Base-by-base conservation (phyloP, 805 yeast genomes). In the Starmerella bombi region DNA sequence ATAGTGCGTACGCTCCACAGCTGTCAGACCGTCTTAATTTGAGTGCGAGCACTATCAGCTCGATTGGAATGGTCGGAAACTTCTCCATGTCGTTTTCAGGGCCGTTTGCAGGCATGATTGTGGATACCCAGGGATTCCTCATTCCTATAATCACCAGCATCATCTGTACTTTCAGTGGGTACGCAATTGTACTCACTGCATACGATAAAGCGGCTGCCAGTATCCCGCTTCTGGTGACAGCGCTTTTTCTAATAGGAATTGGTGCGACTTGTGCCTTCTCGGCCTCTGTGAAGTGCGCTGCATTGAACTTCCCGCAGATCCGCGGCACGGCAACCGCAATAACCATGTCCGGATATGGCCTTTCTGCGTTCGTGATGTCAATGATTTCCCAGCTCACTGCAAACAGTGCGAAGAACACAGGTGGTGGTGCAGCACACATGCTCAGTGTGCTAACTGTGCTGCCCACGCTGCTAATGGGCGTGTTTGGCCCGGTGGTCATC, bases 1-100 rank as follows among this genome's bases (percentile, higher is more conserved):
- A 75, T 59, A 75, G 82, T 7, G 81, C 83, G 1, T 81, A 74
- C 56, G 77, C 84, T 29, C 88, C 93, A 0, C 91, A 81, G 55
- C 65, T 80, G 40, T 81, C 85, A 1, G 58, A 58, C 22, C 65
- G 66, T 38, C 65, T 81, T 39, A 60, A 61, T 17, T 72, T 81
- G 50, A 55, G 72, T 1, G 83, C 81, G 2, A 66, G 81, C 0
- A 70, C 77, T 39, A 65, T 80, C 4, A 74, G 85, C 4, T 54
- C 67, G 22, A 67, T 80, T 3, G 86, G 84, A 2, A 69, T 79
- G 52, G 56, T 70, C 6, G 93, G 88, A 1, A 72, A 77, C 25
- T 59, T 80, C 29, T 84, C 86, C 0, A 64, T 64, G 50, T 66
- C 77, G 3, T 63, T 80, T 3, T 58, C 73, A 1, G 91, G 91